Conservation (phyloP, 305 asterid genomes). For the Rubia peregrina region DNA sequence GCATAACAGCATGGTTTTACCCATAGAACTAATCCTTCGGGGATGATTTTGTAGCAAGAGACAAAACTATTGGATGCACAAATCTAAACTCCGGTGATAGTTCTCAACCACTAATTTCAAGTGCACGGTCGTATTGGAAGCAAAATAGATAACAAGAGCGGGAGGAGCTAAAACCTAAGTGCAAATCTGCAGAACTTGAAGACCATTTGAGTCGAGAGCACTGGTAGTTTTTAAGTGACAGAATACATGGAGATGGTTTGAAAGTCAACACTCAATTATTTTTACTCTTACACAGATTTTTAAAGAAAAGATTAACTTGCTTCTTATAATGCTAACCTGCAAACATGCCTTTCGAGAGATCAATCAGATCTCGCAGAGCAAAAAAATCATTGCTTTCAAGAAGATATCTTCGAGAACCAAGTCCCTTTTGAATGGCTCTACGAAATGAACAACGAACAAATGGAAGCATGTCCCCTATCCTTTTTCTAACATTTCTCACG, state of each 20-base stretch:
- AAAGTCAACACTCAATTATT: not conserved
- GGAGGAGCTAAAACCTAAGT: not conserved
- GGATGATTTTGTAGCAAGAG: not conserved
- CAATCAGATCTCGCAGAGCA: conserved; percentile 79
- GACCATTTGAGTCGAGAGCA: not conserved
- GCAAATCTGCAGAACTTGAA: not conserved
- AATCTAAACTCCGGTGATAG: not conserved
- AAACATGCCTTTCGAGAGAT: conserved; percentile 88
- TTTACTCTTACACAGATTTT: not conserved
- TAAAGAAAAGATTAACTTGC: conserved; percentile 4
- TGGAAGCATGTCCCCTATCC: conserved; percentile 66
- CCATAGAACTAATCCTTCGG: not conserved
- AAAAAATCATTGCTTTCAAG: conserved; percentile 89
- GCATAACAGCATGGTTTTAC: not conserved
- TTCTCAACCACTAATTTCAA: not conserved
- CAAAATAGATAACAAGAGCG: not conserved
- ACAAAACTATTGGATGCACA: not conserved
- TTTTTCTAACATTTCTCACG: conserved; percentile 73
- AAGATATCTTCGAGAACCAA: conserved; percentile 86
- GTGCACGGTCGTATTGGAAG: not conserved
- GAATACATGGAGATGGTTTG: not conserved
- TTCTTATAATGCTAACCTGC: conserved; percentile 52
- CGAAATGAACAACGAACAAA: conserved; percentile 83
- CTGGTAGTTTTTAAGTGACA: not conserved
- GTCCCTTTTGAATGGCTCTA: conserved; percentile 71